Percentiles rank a stretch among this genome's conserved stretches.
Evolutionary conservation across 163 green algal species (phyloP).

Genomic region (Trebouxiophyceae sp.): DNA sequence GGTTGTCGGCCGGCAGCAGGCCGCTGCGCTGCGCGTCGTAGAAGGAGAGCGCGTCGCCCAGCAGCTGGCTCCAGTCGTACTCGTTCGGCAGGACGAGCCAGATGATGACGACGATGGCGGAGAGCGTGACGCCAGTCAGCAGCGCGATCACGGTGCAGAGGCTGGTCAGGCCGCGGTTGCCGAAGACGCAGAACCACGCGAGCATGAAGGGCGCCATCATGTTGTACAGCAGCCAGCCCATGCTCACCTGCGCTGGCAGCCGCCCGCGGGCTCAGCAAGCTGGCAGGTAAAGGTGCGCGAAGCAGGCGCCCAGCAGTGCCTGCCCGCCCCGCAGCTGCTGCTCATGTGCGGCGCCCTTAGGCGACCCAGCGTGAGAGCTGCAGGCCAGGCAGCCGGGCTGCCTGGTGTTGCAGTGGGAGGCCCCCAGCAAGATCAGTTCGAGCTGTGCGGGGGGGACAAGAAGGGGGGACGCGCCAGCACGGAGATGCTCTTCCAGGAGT

Average conservation of each 20-base stretch:
- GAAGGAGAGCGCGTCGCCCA: conserved; percentile 56
- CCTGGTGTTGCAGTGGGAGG: too few species aligned
- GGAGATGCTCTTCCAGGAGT: background rate
- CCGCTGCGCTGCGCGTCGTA: conserved; percentile 67
- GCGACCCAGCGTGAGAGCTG: too few species aligned
- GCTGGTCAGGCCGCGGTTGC: background rate
- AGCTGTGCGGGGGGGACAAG: too few species aligned
- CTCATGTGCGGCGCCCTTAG: too few species aligned
- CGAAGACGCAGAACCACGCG: conserved; percentile 4
- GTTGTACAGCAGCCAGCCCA: conserved; percentile 41
- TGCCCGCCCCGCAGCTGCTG: too few species aligned
- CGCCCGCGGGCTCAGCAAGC: too few species aligned
- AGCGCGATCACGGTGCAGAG: background rate
- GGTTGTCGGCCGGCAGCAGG: conserved; percentile 50
- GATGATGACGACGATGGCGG: conserved; percentile 1
- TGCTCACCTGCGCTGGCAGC: conserved; percentile 32
- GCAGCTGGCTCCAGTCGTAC: conserved; percentile 35
- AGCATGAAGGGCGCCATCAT: conserved; percentile 36
- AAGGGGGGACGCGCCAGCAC: background rate
- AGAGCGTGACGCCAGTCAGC: conserved; percentile 1
- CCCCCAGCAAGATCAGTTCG: too few species aligned
- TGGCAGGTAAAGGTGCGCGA: too few species aligned
- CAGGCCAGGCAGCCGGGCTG: too few species aligned
- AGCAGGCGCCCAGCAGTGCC: too few species aligned
- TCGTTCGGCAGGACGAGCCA: conserved; percentile 1